phyloP scores from a whole-genome alignment of 768 basidiomycete genomes.

The Calocybe indica region DNA sequence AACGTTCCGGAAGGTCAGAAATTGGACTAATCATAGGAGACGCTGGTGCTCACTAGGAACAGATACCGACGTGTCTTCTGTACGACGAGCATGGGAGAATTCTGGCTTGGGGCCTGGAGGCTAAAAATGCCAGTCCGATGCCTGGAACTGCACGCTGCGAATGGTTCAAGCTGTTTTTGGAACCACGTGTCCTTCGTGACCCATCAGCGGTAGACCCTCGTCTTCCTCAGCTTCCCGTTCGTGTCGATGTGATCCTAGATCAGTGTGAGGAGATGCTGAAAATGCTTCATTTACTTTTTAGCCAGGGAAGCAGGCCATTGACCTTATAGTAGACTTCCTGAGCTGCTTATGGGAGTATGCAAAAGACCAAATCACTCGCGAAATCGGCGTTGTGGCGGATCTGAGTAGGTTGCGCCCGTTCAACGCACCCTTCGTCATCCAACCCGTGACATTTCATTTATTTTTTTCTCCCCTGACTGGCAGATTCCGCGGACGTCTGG shows the following conservation, averaged over 20 bases:
- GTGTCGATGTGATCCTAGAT: conserved; percentile 19
- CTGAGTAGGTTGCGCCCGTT: conserved; percentile 49
- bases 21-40: conserved; percentile 1
- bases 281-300: conserved; percentile 19
- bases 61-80: conserved; percentile 78
- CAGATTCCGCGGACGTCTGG: conserved; percentile 81
- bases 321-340: conserved; percentile 82
- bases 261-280: conserved; percentile 6
- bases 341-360: conserved; percentile 84
- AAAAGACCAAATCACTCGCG: conserved; percentile 79
- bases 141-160: conserved; percentile 53
- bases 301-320: conserved; percentile 70
- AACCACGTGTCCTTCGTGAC: conserved; percentile 75
- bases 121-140: conserved; percentile 71
- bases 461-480: conserved; percentile 6
- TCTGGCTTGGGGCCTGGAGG: conserved; percentile 82
- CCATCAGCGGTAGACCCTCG: conserved; percentile 68
- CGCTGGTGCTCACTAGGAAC: conserved; percentile 5
- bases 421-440: not conserved
- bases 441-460: conserved; percentile 1
- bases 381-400: conserved; percentile 83
- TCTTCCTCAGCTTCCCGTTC: conserved; percentile 71
- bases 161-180: conserved; percentile 83
- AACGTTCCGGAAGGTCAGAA: conserved; percentile 70
- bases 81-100: conserved; percentile 73